Conservation (phyloP, 2,329 filamentous ascomycete species). For the Botrytis porri region DNA sequence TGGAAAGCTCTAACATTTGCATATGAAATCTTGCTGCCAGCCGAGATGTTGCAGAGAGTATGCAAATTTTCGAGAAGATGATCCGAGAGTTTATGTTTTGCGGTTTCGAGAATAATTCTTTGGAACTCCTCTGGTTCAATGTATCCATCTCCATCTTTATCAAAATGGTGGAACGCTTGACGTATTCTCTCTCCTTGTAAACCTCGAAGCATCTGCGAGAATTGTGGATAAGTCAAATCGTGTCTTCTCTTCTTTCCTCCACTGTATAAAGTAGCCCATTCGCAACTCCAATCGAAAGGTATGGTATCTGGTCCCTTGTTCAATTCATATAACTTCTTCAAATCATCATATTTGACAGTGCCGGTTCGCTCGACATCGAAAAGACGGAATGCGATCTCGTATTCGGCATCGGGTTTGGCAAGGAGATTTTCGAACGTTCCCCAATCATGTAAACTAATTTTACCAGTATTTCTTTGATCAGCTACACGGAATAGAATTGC, state of each 20-base stretch:
- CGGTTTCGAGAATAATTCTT: constrained; percentile 90
- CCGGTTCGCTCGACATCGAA: constrained; percentile 87
- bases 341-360: constrained; percentile 83
- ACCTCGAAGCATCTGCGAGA: constrained; percentile 95
- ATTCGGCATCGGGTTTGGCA: constrained; percentile 92
- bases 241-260: constrained; percentile 85
- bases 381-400: constrained; percentile 95
- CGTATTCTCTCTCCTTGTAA: constrained; percentile 93
- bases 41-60: constrained; percentile 91
- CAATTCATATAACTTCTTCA: constrained; percentile 78
- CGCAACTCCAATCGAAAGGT: constrained; percentile 94
- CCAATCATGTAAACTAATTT: constrained; percentile 82
- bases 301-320: constrained; percentile 85
- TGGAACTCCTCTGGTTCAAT: constrained; percentile 96
- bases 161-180: constrained; percentile 89
- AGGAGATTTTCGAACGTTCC: constrained; percentile 91
- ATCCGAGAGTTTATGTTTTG: constrained; percentile 94
- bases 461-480: constrained; percentile 71
- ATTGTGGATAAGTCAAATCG: constrained; percentile 91
- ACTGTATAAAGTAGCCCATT: constrained; percentile 94
- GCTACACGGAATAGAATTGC: constrained; percentile 89
- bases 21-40: constrained; percentile 91
- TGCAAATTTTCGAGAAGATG: constrained; percentile 88
- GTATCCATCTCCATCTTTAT: constrained; percentile 88
- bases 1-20: constrained; percentile 97